Evolutionary conservation across 1,284 basidiomycete species (phyloP).

Genomic region (Xanthoconium separans): DNA sequence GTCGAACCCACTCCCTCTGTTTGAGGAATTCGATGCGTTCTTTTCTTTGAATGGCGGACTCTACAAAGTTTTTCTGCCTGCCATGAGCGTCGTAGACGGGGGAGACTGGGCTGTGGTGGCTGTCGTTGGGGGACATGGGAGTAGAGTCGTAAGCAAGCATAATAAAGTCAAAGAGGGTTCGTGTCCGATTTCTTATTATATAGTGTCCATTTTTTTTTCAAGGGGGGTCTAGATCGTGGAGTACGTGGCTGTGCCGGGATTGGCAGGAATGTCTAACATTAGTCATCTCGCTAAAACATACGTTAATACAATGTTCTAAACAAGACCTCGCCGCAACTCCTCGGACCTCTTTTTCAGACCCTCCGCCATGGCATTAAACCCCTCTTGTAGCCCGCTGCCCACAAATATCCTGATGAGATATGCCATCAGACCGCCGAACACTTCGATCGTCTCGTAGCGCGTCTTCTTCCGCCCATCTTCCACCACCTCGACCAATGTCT

Average conservation of each 20-base stretch:
- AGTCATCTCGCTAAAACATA: conserved; percentile 10
- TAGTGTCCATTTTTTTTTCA: conserved; percentile 11
- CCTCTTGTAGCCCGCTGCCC: conserved; percentile 41
- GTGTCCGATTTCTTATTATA: conserved; percentile 15
- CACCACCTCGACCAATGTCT: conserved; percentile 50
- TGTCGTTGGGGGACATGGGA: conserved; percentile 5
- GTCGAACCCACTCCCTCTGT: conserved; percentile 34
- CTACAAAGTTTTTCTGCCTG: conserved; percentile 28
- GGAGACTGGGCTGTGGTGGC: neutral
- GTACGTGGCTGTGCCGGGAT: conserved; percentile 28
- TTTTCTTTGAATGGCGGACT: conserved; percentile 25
- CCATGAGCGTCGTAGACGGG: conserved; percentile 26
- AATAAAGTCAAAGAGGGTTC: conserved; percentile 8
- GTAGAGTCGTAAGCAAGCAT: conserved; percentile 24
- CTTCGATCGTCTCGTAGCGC: conserved; percentile 64
- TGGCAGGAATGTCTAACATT: conserved; percentile 29
- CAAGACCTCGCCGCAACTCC: conserved; percentile 11
- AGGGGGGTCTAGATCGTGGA: conserved; percentile 24
- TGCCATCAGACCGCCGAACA: conserved; percentile 56
- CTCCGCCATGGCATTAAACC: conserved; percentile 56
- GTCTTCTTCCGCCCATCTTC: conserved; percentile 45
- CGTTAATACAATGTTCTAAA: neutral
- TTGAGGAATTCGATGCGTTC: conserved; percentile 37
- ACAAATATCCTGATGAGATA: conserved; percentile 53
- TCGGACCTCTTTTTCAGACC: conserved; percentile 57